phyloP scores from a whole-genome alignment of 129 eudicot species.

The Deinandra increscens region DNA sequence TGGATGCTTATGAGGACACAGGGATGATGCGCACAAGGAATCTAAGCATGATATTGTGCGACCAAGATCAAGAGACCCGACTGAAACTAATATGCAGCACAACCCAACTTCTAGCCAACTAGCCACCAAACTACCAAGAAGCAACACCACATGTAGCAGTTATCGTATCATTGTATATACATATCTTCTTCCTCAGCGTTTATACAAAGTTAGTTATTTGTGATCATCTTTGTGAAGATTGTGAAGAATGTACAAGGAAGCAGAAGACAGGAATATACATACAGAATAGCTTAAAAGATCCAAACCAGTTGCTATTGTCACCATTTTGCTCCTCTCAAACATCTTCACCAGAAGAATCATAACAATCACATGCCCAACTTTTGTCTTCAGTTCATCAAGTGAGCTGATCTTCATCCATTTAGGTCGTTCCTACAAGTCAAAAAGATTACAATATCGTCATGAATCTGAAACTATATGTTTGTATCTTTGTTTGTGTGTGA shows the following conservation, averaged over 20 bases:
- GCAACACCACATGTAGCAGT: background rate
- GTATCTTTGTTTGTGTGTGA: background rate
- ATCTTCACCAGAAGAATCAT: constrained; percentile 99
- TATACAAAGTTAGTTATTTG: constrained; percentile 14
- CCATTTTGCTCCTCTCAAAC: constrained; percentile 99
- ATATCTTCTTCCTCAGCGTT: constrained; percentile 2
- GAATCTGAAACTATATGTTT: background rate
- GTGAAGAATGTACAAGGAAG: constrained; percentile 92
- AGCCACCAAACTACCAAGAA: background rate
- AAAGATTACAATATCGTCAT: background rate
- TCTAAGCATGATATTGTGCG: no score
- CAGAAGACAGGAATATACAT: constrained; percentile 91
- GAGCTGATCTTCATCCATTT: constrained; percentile 98
- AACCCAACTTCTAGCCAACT: no score
- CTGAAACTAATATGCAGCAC: background rate
- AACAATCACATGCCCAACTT: constrained; percentile 96
- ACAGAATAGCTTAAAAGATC: constrained; percentile 85
- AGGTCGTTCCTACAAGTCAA: constrained; percentile 72
- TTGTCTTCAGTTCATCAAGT: constrained; percentile 88
- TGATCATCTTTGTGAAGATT: constrained; percentile 69
- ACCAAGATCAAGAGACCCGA: no score
- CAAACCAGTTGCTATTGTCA: constrained; percentile 82
- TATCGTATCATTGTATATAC: constrained; percentile 16
- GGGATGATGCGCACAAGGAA: no score
- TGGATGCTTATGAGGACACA: background rate